Evolutionary conservation across 352 stramenopile species (phyloP), one percentile per base, ranked within the genome.

Genomic region (Pythium phragmitis): DNA sequence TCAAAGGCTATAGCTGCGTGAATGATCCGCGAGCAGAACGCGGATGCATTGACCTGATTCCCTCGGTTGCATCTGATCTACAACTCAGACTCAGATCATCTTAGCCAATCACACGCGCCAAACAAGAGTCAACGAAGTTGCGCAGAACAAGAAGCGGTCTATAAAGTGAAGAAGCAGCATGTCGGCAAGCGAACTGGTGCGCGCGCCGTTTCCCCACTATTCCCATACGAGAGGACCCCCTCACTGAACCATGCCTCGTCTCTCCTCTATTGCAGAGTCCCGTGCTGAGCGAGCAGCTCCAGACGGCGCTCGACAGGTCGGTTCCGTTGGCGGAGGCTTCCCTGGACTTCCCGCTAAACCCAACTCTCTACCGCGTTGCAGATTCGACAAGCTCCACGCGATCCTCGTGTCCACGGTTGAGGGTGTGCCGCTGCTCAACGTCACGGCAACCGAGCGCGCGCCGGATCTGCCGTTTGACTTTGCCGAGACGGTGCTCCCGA

Each of bases 361-460:
- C 26, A 30, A 30, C 26, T 30, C 26, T 30, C 26, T 5, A 30
- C 26, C 26, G 1, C 26, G 17, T 8, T 17, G 39, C 39, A 92
- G 84, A 70, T 93, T 88, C 63, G 82, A 93, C 67, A 70, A 75
- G 53, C 70, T 93, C 19, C 70, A 89, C 51, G 85, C 80, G 54
- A 89, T 93, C 57, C 78, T 93, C 45, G 78, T 93, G 63, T 91
- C 78, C 58, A 93, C 85, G 9, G 86, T 80, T 0, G 85, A 93
- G 52, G 85, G 85, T 33, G 85, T 93, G 11, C 82, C 82, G 19
- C 73, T 93, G 5, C 68, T 91, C 11, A 87, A 87, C 72, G 80
- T 85, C 28, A 65, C 77, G 39, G 53, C 74, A 16, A 74, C 77
- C 41, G 76, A 46, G 8, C 39, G 85, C 30, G 74, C 77, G 56